These are phyloP conservation scores for Trichoderma sp. DNA, from an alignment of 2,329 filamentous ascomycete genomes.

Conservation along the genomic window DNA sequence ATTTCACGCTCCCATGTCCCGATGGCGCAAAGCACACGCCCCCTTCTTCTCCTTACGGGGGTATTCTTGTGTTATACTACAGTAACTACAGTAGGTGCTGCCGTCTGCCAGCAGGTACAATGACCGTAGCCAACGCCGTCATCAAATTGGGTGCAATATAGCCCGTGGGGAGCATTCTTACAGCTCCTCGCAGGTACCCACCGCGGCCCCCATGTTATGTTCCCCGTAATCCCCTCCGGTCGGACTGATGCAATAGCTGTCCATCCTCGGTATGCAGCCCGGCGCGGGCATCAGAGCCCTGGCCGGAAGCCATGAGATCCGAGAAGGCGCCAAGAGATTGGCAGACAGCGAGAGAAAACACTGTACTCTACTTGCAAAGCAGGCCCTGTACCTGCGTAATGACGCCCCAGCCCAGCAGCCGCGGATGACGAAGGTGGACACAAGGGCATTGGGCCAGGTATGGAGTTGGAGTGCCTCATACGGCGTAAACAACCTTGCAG, in stretches of 20 bases:
- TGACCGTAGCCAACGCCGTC: not conserved
- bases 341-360: not conserved
- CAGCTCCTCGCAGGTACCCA: not conserved
- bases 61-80: no score
- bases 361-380: not conserved
- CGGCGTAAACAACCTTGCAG: not conserved
- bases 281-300: not conserved
- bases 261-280: constrained; percentile 15
- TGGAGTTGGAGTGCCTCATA: not conserved
- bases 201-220: not conserved
- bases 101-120: no score
- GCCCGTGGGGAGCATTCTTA: no score
- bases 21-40: not conserved
- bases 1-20: constrained; percentile 6
- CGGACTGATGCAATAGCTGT: constrained; percentile 15
- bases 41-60: not conserved
- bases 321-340: not conserved
- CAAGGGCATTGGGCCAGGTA: not conserved
- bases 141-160: not conserved
- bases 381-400: not conserved
- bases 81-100: no score
- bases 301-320: constrained; percentile 15
- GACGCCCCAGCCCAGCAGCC: not conserved
- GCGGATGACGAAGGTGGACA: constrained; percentile 16
- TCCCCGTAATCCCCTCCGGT: not conserved